Conservation (phyloP, 441 rosid species). For the Adansonia gregorii region DNA sequence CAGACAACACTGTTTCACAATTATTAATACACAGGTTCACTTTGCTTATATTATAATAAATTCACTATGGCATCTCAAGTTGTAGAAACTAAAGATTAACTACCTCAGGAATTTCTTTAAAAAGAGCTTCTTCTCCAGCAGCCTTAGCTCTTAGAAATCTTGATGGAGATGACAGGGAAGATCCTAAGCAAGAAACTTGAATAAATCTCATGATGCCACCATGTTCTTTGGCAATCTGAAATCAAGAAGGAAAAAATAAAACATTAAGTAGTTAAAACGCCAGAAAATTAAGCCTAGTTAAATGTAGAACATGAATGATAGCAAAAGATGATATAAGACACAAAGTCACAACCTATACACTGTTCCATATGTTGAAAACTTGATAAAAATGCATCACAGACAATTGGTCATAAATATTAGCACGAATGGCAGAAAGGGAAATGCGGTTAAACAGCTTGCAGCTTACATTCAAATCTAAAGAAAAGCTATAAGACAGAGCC, state of each 20-base stretch:
- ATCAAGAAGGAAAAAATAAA: slow-evolving; percentile 14
- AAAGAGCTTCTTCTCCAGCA: slow-evolving; percentile 89
- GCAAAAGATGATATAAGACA: slow-evolving; percentile 19
- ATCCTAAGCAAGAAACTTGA: slow-evolving; percentile 96
- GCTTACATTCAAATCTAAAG: slow-evolving; percentile 6
- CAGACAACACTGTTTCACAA: background rate
- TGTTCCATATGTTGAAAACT: background rate
- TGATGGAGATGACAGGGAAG: slow-evolving; percentile 83
- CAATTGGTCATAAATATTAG: background rate
- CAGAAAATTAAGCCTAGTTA: slow-evolving; percentile 13
- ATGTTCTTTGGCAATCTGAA: slow-evolving; percentile 92
- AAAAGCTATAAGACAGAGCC: background rate
- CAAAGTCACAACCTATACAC: background rate
- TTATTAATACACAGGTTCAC: slow-evolving; percentile 4
- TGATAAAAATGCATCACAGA: background rate
- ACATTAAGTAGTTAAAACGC: slow-evolving; percentile 12
- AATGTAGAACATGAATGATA: slow-evolving; percentile 27
- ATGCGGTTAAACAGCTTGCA: background rate
- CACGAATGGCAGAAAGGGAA: background rate
- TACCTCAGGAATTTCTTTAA: slow-evolving; percentile 88
- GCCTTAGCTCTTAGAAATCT: slow-evolving; percentile 81
- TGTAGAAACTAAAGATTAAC: slow-evolving; percentile 20
- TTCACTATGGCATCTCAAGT: background rate
- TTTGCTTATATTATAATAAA: slow-evolving; percentile 16
- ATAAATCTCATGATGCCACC: slow-evolving; percentile 97